Base-by-base conservation (phyloP, 257 asterid genomes). In the Lavandula angustifolia region DNA sequence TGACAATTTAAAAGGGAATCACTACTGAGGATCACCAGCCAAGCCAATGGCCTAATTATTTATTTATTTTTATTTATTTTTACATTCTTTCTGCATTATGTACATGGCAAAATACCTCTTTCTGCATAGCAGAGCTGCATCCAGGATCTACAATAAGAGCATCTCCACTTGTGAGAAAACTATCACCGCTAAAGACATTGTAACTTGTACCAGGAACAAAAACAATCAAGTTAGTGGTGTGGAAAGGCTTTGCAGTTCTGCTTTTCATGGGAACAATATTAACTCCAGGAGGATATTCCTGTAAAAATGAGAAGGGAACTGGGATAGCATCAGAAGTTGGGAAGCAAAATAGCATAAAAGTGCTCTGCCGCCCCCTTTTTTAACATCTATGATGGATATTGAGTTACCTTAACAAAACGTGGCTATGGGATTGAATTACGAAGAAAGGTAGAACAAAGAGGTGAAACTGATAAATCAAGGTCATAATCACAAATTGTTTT, bases 91-190 rank as follows among this genome's bases (percentile, higher is more conserved):
- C 34, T 11, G 43, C 61, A 31, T 41, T 51, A 13, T 51, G 66
- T 38, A 51, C 47, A 50, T 29, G 12, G 41, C 33, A 62, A 14
- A 13, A 40, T 80, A 92, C 98, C 96, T 89, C 95, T 71, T 81
- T 79, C 78, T 85, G 85, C 73, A 77, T 67, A 62, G 79, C 72
- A 34, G 91, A 84, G 78, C 72, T 82, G 85, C 99, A 92, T 57
- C 99, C 99, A 34, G 99, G 99, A 75, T 92, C 99, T 64, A 92
- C 82, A 51, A 92, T 81, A 72, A 92, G 82, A 68, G 95, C 98
- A 68, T 92, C 97, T 61, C 96, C 99, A 54, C 78, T 73, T 49
- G 86, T 85, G 46, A 81, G 40, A 78, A 79, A 77, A 76, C 51
- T 70, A 54, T 72, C 80, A 60, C 73, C 70, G 29, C 42, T 37